A percentile compares a stretch with the other conserved stretches of the same genome.
phyloP scores from a whole-genome alignment of 768 basidiomycete species.

The Hypholoma fasciculare region DNA sequence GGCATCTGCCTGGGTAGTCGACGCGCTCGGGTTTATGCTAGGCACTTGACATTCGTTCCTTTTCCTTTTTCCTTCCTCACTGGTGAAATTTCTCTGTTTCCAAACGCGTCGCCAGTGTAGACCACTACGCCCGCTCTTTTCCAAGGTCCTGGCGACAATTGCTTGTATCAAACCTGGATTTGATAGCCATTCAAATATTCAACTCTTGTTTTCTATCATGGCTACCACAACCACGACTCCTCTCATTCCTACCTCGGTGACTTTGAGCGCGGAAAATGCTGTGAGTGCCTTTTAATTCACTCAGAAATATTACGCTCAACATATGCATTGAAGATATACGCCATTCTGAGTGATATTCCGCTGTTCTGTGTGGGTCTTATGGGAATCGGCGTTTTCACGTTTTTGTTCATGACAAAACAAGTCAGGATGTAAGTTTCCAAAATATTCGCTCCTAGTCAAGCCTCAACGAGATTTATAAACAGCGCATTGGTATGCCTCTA shows the following conservation, averaged over 20 bases:
- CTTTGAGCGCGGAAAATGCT: conserved; percentile 41
- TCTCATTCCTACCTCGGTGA: conserved; percentile 23
- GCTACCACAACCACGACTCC: neutral
- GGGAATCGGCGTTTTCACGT: conserved; percentile 58
- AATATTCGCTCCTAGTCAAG: neutral
- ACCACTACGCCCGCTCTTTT: neutral
- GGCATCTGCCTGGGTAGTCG: conserved; percentile 4
- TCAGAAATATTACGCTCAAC: neutral
- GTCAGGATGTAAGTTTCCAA: conserved; percentile 44
- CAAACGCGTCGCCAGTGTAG: neutral
- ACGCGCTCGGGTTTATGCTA: neutral
- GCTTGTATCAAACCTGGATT: neutral
- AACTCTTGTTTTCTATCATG: neutral
- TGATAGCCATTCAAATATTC: neutral
- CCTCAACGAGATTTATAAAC: neutral
- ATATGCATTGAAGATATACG: conserved; percentile 42
- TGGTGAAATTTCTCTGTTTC: conserved; percentile 7
- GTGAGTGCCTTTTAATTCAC: conserved; percentile 29
- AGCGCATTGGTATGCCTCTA: conserved; percentile 56
- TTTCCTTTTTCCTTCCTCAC: neutral
- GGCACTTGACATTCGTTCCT: conserved; percentile 1
- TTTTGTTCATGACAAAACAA: conserved; percentile 54
- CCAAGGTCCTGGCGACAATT: conserved; percentile 16
- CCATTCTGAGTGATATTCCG: conserved; percentile 64
- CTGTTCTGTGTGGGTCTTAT: conserved; percentile 67